Base-by-base conservation (phyloP, 1,284 basidiomycete genomes). In the Ceratobasidium sp. region DNA sequence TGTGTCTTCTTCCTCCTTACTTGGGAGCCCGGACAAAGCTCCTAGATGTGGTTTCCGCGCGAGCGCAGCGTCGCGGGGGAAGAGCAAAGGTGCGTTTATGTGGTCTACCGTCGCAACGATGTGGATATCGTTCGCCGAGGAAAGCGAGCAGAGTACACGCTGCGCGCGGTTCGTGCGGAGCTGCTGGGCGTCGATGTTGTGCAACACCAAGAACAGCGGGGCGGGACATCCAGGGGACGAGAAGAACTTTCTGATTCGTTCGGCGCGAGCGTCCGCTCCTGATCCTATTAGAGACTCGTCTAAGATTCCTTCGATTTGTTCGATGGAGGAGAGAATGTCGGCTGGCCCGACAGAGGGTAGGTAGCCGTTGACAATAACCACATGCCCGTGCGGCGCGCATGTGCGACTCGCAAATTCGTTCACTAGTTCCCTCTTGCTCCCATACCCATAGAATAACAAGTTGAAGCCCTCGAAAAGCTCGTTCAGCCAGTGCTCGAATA, bases 401-500 rank as follows among this genome's bases (percentile, higher is more conserved):
- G 80, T 77, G 1, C 85, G 78, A 5, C 80, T 82, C 1, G 91
- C 92, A 76, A 97, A 92, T 23, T 86, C 82, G 79, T 96, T 94
- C 28, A 98, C 82, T 5, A 91, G 76, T 14, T 79, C 81, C 63
- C 93, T 85, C 79, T 98, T 98, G 26, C 93, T 95, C 0, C 96
- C 96, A 77, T 89, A 88, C 0, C 96, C 96, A 77, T 95, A 94
- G 79, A 94, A 89, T 11, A 96, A 80, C 66, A 98, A 82, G 79
- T 93, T 95, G 84, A 95, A 97, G 0, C 93, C 94, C 78, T 90
- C 86, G 0, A 86, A 82, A 26, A 98, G 85, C 80, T 97, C 93
- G 72, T 84, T 82, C 38, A 86, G 81, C 81, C 91, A 93, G 62
- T 89, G 87, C 21, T 84, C 82, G 78, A 91, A 92, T n/a, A 86